A percentile compares a stretch with the other conserved stretches of the same genome.
Evolutionary conservation across 768 basidiomycete genomes (phyloP).

Genomic region (Flagelloscypha sp.): DNA sequence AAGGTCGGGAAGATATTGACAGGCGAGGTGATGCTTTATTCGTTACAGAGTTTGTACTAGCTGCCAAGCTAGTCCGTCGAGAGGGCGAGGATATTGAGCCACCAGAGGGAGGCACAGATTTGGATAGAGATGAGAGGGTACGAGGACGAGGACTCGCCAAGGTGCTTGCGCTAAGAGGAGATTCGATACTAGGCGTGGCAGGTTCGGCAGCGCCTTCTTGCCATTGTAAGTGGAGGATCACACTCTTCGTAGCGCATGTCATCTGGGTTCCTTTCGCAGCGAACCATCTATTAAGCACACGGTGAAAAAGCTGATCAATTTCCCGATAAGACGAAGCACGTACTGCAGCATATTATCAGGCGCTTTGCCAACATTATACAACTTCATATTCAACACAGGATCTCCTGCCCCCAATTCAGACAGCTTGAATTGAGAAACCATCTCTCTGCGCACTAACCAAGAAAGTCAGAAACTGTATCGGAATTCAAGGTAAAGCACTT

Average conservation of each 20-base stretch:
- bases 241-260: conserved; percentile 86
- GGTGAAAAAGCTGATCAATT: conserved; percentile 3
- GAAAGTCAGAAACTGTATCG: conserved; percentile 1
- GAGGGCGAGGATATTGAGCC: no score
- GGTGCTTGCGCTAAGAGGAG: conserved; percentile 3
- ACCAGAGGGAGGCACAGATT: no score
- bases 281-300: conserved; percentile 60
- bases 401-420: conserved; percentile 67
- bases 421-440: conserved; percentile 88
- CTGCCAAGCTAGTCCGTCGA: no score
- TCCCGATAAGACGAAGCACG: conserved; percentile 15
- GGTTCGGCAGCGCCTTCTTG: conserved; percentile 45
- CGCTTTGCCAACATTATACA: conserved; percentile 72
- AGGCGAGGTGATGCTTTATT: no score
- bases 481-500: conserved; percentile 21
- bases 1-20: no score
- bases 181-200: conserved; percentile 3
- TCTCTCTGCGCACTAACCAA: conserved; percentile 54
- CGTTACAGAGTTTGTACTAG: no score
- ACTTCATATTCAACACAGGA: conserved; percentile 53
- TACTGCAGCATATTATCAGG: conserved; percentile 85
- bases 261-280: conserved; percentile 85
- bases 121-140: no score
- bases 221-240: conserved; percentile 83
- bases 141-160: no score